Base-by-base conservation (phyloP, 345 rosid species). In the Ailanthus altissimus region DNA sequence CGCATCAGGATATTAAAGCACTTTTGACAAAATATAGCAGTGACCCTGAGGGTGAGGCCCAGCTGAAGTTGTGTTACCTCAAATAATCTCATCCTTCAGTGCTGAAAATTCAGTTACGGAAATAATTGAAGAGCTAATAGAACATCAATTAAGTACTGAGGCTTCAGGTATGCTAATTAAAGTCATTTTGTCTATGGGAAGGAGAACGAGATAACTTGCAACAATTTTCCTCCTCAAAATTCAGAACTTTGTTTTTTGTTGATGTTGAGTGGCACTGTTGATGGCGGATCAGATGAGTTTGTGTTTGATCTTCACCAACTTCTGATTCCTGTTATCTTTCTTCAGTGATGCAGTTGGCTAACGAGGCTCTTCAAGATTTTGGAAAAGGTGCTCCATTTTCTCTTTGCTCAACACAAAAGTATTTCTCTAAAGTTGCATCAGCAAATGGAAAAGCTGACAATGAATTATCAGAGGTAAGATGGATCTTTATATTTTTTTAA, bases 371-470 rank as follows among this genome's bases (percentile, higher is more conserved):
- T 74, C 91, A 92, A 82, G 96, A 92, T 67, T 81, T 93, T 72
- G 89, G 75, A 65, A 93, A 89, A 85, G 98, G 94, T 47, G 97
- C 97, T 40, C 98, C 99, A 4, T 95, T 95, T 83, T 93, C 99
- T 83, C 99, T 95, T 50, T 80, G 84, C 89, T 85, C 93, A 78
- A 90, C 98, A 26, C 85, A 88, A 20, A 85, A 80, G 38, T 87
- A 90, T 75, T 93, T 91, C 88, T 88, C 97, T 8, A 86, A 76
- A 83, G 97, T 95, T 80, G 90, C 92, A 72, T 88, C 88, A 8
- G 92, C 91, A 25, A 79, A 79, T 71, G 93, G 89, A 73, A 88
- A 89, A 84, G 23, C 80, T n/a, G 80, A 83, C 81, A 80, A 83
- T 51, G 88, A 81, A 73, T 79, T 91, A 82, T 83, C 92, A 59